phyloP scores from a whole-genome alignment of 2,329 filamentous ascomycete species.

The Penicillium sp. region DNA sequence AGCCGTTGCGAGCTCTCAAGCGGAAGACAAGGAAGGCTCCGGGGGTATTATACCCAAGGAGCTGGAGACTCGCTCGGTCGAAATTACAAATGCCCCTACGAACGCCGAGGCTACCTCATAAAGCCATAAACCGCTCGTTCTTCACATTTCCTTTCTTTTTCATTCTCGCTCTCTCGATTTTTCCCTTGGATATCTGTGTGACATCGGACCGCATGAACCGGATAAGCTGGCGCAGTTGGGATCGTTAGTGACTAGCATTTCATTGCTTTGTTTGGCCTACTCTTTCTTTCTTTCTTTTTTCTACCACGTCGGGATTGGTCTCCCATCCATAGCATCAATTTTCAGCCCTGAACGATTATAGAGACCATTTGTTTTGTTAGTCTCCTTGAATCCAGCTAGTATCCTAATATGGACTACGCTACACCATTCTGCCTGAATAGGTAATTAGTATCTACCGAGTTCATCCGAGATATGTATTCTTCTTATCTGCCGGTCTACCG shows the following conservation, averaged over 20 bases:
- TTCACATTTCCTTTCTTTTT: conserved; percentile 6
- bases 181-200: conserved; percentile 13
- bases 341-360: neutral
- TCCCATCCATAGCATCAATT: neutral
- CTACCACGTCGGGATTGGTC: neutral
- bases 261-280: conserved; percentile 5
- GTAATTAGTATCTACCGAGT: too few species aligned
- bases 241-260: conserved; percentile 14
- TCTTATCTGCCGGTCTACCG: too few species aligned
- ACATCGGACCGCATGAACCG: conserved; percentile 21
- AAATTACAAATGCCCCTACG: conserved; percentile 31
- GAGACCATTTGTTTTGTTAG: neutral
- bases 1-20: conserved; percentile 12
- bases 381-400: neutral
- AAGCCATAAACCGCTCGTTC: conserved; percentile 2
- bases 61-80: conserved; percentile 41
- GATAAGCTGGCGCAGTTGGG: conserved; percentile 29
- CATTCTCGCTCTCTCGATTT: conserved; percentile 2
- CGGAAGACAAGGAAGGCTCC: conserved; percentile 20
- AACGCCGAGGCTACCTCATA: conserved; percentile 35
- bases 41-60: conserved; percentile 37
- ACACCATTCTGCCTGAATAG: too few species aligned
- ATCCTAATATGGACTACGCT: too few species aligned
- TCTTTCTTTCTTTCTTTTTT: conserved; percentile 6
- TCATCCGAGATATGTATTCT: too few species aligned